Percentiles rank a stretch among this genome's conserved stretches.
phyloP scores from a whole-genome alignment of 176 grass and related monocot species.

The Oryza punctata region DNA sequence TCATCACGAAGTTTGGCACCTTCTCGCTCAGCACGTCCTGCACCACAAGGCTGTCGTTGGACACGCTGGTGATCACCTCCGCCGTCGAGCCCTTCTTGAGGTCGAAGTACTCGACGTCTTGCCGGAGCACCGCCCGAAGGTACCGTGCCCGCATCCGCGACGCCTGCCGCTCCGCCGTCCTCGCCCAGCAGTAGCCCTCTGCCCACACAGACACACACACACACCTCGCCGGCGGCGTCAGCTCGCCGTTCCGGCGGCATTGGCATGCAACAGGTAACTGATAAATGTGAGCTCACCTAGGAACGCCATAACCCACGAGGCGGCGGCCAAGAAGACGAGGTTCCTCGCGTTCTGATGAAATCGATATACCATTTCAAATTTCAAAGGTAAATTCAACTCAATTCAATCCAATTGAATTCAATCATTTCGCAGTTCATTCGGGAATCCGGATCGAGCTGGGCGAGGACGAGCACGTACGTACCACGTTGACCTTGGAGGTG shows the following conservation, averaged over 20 bases:
- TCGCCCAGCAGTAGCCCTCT: conserved; percentile 97
- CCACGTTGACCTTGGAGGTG: conserved; percentile 62
- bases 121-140: conserved; percentile 81
- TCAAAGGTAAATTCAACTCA: neutral
- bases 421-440: neutral
- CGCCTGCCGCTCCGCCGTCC: conserved; percentile 89
- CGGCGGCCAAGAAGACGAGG: conserved; percentile 73
- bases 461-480: neutral
- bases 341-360: conserved; percentile 57
- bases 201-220: neutral
- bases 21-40: conserved; percentile 94
- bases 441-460: neutral
- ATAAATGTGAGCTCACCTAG: conserved; percentile 49
- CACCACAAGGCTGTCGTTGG: conserved; percentile 87
- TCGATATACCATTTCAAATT: neutral
- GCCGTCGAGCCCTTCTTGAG: conserved; percentile 70
- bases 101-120: conserved; percentile 98
- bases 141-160: conserved; percentile 87
- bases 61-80: conserved; percentile 94
- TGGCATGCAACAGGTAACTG: neutral
- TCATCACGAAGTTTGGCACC: conserved; percentile 98
- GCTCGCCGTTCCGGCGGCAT: neutral
- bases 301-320: conserved; percentile 69
- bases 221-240: neutral
- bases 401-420: neutral